A percentile compares a stretch with the other conserved stretches of the same genome.
phyloP scores from a whole-genome alignment of 2,329 filamentous ascomycete species.

The Cercospora berteroae region DNA sequence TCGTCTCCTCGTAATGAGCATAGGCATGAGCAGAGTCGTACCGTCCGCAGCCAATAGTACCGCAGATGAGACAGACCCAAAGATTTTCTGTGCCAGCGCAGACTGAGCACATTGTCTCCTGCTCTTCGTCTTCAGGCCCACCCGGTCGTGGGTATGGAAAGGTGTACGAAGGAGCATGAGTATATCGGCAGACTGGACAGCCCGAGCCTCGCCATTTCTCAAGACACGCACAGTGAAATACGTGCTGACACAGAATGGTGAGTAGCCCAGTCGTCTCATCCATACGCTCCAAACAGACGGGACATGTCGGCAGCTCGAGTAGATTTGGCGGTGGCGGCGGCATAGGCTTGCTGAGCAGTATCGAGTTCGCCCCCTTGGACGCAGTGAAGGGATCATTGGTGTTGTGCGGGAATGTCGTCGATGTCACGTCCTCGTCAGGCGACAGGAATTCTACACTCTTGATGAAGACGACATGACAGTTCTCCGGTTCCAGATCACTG shows the following conservation, averaged over 20 bases:
- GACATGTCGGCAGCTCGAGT: constrained; percentile 89
- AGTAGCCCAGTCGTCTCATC: constrained; percentile 93
- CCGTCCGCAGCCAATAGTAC: constrained; percentile 85
- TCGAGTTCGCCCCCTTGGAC: constrained; percentile 17
- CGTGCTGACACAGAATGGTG: constrained; percentile 94
- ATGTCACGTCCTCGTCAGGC: constrained; percentile 51
- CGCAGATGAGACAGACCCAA: constrained; percentile 95
- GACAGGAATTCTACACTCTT: constrained; percentile 84
- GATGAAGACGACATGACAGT: constrained; percentile 92
- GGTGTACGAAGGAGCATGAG: constrained; percentile 56
- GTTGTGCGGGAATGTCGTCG: constrained; percentile 56
- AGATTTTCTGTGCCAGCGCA: constrained; percentile 80
- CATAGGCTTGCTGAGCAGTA: constrained; percentile 55
- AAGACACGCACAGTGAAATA: constrained; percentile 94
- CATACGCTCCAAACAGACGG: constrained; percentile 96
- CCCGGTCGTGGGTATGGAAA: constrained; percentile 38
- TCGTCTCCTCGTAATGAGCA: constrained; percentile 84
- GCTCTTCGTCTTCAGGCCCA: constrained; percentile 43
- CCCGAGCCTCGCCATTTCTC: constrained; percentile 94
- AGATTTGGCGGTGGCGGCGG: constrained; percentile 77
- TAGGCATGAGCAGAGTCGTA: constrained; percentile 96
- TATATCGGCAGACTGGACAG: constrained; percentile 92
- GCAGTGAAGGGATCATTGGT: constrained; percentile 62
- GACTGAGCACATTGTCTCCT: constrained; percentile 71
- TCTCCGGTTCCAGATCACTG: constrained; percentile 72